Evolutionary conservation across 768 basidiomycete genomes (phyloP), one percentile per base, ranked within the genome.

Genomic region (Galerina sulciceps): DNA sequence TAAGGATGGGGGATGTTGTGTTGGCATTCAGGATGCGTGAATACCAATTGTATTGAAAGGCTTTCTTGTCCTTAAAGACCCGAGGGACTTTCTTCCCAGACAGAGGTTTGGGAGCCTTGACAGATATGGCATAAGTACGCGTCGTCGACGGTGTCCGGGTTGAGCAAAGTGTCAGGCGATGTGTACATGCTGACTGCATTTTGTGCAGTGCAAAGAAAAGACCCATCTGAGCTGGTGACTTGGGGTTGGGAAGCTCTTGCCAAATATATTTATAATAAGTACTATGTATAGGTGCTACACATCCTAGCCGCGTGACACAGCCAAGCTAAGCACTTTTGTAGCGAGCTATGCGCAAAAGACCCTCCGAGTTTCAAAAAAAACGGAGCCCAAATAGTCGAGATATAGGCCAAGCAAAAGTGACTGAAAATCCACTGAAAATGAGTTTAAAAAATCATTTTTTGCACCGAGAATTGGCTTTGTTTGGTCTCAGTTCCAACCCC

Each of bases 41-140:
- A 80, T 94, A 94, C 74, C 89, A 87, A 76, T 85, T 82, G 76
- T 88, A 93, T 71, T 93, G 87, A 73, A 85, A 88, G 1, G 86
- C 79, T 72, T 96, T 97, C 71, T 91, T 89, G 69, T 86, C 84
- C 50, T 81, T 82, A 71, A 93, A 95, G 58, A 84, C 79, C 42
- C 94, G 90, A 0, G 87, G 85, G 23, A 74, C 72, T 34, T 75
- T 74, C 67, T 86, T 88, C 3, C 83, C 75, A 4, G 82, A 79
- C 41, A 85, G 80, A 35, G 79, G 68, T 60, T 81, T 74, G 35
- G 86, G 77, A 3, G 81, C 77, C 86, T 69, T 45, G 66, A 68
- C 50, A 65, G 87, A 70, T 60, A 90, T 78, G 54, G 81, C 85
- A 76, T 87, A 87, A 35, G 69, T 62, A 86, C 89, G 49, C 81